These are phyloP conservation scores for Lenzites betulinus DNA, from an alignment of 768 basidiomycete genomes.

Conservation along the genomic window DNA sequence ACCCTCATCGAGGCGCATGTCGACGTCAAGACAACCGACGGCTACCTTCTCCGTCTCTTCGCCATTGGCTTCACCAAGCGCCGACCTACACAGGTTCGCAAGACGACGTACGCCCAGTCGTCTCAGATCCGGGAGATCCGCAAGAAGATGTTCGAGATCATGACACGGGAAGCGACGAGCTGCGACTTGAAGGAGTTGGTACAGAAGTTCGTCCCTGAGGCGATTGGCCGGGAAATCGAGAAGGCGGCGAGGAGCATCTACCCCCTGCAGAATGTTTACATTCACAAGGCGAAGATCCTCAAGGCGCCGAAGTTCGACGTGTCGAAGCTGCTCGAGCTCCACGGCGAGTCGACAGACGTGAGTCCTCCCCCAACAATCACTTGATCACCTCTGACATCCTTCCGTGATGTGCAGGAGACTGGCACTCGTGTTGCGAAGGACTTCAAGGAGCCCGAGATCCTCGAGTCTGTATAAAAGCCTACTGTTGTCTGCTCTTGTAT, in stretches of 20 bases:
- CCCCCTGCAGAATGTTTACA: conserved; percentile 98
- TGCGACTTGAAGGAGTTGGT: conserved; percentile 98
- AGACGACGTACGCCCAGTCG: conserved; percentile 98
- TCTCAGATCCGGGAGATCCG: conserved; percentile 96
- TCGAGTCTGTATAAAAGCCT: conserved; percentile 80
- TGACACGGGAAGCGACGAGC: conserved; percentile 92
- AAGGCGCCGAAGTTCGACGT: conserved; percentile 97
- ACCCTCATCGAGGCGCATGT: conserved; percentile 98
- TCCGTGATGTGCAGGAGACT: conserved; percentile 65
- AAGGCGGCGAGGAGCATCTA: conserved; percentile 96
- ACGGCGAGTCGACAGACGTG: conserved; percentile 93
- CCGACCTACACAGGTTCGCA: conserved; percentile 93
- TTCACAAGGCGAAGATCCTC: conserved; percentile 99
- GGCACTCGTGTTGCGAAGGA: conserved; percentile 93
- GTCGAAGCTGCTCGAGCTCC: conserved; percentile 93
- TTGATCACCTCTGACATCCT: conserved; percentile 13
- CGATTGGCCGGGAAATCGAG: conserved; percentile 99
- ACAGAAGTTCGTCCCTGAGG: conserved; percentile 98
- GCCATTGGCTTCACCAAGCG: conserved; percentile 99
- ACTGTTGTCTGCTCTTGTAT: conserved; percentile 41
- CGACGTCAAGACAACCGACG: conserved; percentile 99
- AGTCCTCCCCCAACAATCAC: conserved; percentile 37
- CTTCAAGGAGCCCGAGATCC: conserved; percentile 97
- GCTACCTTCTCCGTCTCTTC: conserved; percentile 98
- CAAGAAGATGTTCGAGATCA: conserved; percentile 99